A percentile compares a stretch with the other conserved stretches of the same genome.
phyloP scores from a whole-genome alignment of 768 basidiomycete species.

The Clavulina sp. region DNA sequence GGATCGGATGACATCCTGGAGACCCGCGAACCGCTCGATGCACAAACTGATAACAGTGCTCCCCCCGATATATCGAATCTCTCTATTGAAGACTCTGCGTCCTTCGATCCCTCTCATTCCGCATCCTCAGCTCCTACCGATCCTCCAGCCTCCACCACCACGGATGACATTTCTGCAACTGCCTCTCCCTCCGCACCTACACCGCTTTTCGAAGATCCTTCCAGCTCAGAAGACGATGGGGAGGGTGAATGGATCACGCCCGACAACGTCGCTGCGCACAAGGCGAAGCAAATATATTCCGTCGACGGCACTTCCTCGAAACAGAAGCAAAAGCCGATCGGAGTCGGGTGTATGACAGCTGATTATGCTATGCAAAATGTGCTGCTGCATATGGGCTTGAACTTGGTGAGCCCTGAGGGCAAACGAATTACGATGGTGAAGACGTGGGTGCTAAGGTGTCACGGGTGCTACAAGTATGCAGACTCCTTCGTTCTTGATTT shows the following conservation, averaged over 20 bases:
- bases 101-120: background rate
- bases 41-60: too few species aligned
- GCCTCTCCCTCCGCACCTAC: background rate
- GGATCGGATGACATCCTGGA: too few species aligned
- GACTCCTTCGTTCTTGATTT: background rate
- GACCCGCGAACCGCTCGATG: too few species aligned
- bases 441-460: conserved; percentile 91
- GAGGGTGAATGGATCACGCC: conserved; percentile 98
- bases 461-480: conserved; percentile 96
- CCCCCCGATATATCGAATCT: conserved; percentile 19
- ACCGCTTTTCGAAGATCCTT: conserved; percentile 27
- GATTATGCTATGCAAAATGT: conserved; percentile 99
- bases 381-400: conserved; percentile 81
- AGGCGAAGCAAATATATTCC: conserved; percentile 51
- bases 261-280: conserved; percentile 64
- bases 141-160: conserved; percentile 3
- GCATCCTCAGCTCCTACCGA: background rate
- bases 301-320: conserved; percentile 11
- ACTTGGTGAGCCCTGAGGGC: conserved; percentile 76
- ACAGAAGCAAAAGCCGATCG: conserved; percentile 14
- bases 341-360: conserved; percentile 84
- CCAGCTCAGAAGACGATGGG: conserved; percentile 60
- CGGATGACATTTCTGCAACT: background rate
- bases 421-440: conserved; percentile 80
- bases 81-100: background rate